Percentiles rank a stretch among this genome's conserved stretches.
phyloP scores from a whole-genome alignment of 768 basidiomycete species.

The Boletus sp. region DNA sequence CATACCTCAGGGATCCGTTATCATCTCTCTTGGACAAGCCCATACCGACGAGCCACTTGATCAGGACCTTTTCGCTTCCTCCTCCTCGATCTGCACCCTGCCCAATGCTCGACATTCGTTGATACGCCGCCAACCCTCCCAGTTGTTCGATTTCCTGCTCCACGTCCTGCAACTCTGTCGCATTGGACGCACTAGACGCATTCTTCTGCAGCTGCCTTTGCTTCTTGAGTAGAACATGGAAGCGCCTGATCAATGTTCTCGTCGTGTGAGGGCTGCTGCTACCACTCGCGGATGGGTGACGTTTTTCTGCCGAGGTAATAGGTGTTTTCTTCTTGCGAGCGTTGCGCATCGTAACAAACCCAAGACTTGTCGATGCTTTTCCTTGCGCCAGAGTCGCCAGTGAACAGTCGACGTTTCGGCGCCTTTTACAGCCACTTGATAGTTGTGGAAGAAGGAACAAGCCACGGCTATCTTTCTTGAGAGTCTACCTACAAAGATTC shows the following conservation, averaged over 20 bases:
- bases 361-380: no score
- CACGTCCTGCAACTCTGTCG: slow-evolving; percentile 46
- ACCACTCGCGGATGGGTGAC: neutral
- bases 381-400: no score
- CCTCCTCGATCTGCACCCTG: slow-evolving; percentile 83
- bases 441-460: no score
- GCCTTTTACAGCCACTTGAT: no score
- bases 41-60: slow-evolving; percentile 70
- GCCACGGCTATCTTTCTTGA: no score
- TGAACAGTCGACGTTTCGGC: no score
- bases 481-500: no score
- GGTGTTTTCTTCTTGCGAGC: slow-evolving; percentile 45
- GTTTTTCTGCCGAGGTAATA: slow-evolving; percentile 33
- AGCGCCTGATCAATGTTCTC: slow-evolving; percentile 72
- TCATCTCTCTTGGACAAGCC: slow-evolving; percentile 31
- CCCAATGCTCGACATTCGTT: slow-evolving; percentile 78
- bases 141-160: slow-evolving; percentile 60
- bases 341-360: slow-evolving; percentile 37
- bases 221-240: slow-evolving; percentile 76
- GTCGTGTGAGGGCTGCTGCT: slow-evolving; percentile 61
- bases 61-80: slow-evolving; percentile 79
- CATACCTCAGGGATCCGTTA: slow-evolving; percentile 34
- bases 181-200: slow-evolving; percentile 13
- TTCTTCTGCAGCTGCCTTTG: slow-evolving; percentile 51
- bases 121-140: slow-evolving; percentile 82